Base-by-base conservation (phyloP, 1,139 yeast genomes). In the Blastobotrys ciferrii region DNA sequence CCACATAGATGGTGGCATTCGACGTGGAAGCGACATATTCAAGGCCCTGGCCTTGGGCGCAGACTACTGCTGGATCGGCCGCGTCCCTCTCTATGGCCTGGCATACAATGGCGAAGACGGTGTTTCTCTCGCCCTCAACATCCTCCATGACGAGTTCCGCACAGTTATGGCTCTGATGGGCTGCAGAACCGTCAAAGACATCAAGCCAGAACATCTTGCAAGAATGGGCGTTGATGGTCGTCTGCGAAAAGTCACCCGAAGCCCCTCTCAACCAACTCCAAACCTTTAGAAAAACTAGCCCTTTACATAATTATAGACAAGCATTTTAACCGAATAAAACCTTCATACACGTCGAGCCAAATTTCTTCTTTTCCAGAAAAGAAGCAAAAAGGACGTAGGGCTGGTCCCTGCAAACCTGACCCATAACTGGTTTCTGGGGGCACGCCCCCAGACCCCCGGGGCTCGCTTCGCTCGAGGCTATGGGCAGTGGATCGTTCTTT, bases 1-100 rank as follows among this genome's bases (percentile, higher is more conserved):
- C 2, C 82, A 70, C 59, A 65, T 81, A 43, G 87, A 81, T 58
- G 86, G 86, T 28, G 87, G 86, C 25, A 72, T 81, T 33, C 70
- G 85, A 53, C 69, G 84, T 59, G 86, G 84, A 5, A 72, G 81
- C 6, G 87, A 81, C 61, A 65, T 81, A 15, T 68, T 81, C 51
- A 81, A 80, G 55, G 85, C 85, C 0, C 63, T 81, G 14, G 79
- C 84, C 49, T 66, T 44, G 18, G 46, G 46, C 3, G 46, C 46
- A 3, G 42, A 43, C 19, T 23, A 43, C 41, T 43, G 46, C 35
- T 43, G 46, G 46, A 32, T 43, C 15, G 46, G 46, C 14, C 32
- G 46, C 2, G 30, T 43, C 12, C 32, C 46, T 11, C 33, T 43
- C 2, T 43, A 41, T 40, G 46, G 46, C 3, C 17, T 43, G 31